A percentile compares a stretch with the other conserved stretches of the same genome.
Evolutionary conservation across 2,329 filamentous ascomycete genomes (phyloP).

Genomic region (Blastomyces silverae): DNA sequence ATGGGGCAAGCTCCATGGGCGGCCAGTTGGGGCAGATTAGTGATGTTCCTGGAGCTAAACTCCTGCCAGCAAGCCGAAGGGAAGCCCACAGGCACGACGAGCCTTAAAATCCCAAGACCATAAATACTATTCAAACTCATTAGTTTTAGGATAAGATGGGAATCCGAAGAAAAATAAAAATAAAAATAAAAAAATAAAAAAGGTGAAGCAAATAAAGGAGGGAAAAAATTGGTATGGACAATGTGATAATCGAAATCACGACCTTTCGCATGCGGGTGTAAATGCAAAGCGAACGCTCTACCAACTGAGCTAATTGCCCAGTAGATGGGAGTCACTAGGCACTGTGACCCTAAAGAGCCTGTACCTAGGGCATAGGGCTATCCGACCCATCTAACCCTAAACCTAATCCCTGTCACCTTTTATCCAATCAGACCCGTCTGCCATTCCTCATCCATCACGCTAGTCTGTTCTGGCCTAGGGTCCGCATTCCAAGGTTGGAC

Average conservation of each 20-base stretch:
- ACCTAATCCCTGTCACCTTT: neutral
- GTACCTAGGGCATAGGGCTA: neutral
- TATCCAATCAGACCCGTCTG: neutral
- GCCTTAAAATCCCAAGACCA: neutral
- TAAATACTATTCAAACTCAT: neutral
- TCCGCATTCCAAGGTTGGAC: neutral
- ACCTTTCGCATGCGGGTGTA: conserved; percentile 22
- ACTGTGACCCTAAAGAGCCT: neutral
- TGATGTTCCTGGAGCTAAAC: too few relatives aligned
- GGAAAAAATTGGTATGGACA: too few relatives aligned
- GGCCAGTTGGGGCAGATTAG: conserved; percentile 15
- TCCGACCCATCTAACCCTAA: neutral
- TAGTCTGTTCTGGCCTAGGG: neutral
- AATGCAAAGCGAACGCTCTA: conserved; percentile 29
- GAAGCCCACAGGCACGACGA: neutral
- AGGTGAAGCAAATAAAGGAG: too few relatives aligned
- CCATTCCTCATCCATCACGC: neutral
- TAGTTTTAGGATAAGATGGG: neutral
- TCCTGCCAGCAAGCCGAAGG: neutral
- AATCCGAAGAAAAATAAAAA: neutral
- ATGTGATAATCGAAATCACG: conserved; percentile 27
- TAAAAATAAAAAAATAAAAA: too few relatives aligned
- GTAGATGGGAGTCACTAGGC: fast-evolving
- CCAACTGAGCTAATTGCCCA: conserved; percentile 25
- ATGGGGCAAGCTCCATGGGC: neutral